phyloP scores from a whole-genome alignment of 176 grass and related monocot species.

The Themeda triandra region DNA sequence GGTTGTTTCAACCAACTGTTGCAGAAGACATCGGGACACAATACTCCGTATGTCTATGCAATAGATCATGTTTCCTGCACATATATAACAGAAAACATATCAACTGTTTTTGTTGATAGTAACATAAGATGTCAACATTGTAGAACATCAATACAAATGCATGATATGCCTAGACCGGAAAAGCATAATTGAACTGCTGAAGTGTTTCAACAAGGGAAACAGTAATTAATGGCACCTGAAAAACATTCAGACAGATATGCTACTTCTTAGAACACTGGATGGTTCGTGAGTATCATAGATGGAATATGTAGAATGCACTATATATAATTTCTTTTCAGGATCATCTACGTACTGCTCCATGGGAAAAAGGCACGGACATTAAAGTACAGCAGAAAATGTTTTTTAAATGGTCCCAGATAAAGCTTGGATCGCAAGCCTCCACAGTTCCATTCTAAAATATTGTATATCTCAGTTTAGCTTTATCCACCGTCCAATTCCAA shows the following conservation, averaged over 20 bases:
- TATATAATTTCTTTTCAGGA: neutral
- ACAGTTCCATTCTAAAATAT: neutral
- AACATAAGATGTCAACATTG: neutral
- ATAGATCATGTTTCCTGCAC: slow-evolving; percentile 58
- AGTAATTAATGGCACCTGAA: neutral
- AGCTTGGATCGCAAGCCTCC: neutral
- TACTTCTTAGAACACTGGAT: neutral
- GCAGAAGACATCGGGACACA: neutral
- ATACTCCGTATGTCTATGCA: neutral
- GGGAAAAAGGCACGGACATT: neutral
- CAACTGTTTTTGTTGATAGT: neutral
- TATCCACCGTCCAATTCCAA: neutral
- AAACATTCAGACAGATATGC: slow-evolving; percentile 18
- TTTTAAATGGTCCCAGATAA: neutral
- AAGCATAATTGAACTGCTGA: neutral
- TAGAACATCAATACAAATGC: neutral
- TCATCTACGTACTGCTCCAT: neutral
- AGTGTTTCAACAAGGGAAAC: slow-evolving; percentile 7
- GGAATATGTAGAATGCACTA: neutral
- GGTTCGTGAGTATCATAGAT: neutral
- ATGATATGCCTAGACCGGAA: neutral
- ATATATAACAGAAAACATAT: neutral
- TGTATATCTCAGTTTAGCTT: neutral
- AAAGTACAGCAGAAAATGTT: neutral
- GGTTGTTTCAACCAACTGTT: too few species aligned